These are phyloP conservation scores for Halophytophthora batemanensis DNA, from an alignment of 352 stramenopile genomes.

Conservation along the genomic window DNA sequence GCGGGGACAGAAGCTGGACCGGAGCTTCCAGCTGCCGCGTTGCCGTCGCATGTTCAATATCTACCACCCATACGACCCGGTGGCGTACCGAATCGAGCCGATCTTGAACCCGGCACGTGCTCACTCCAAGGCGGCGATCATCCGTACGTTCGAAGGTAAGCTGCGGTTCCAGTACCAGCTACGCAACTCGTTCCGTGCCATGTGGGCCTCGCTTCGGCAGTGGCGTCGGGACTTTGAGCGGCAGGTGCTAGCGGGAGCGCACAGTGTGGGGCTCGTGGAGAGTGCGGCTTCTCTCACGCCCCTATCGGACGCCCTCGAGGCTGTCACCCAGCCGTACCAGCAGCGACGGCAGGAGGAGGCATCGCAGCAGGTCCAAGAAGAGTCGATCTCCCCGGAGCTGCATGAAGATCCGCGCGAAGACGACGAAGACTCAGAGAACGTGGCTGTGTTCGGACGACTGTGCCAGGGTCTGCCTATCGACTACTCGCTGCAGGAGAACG, in stretches of 20 bases:
- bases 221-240: conserved; percentile 77
- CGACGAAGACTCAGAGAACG: conserved; percentile 39
- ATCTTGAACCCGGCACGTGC: conserved; percentile 81
- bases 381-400: conserved; percentile 2
- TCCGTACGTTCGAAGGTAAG: conserved; percentile 81
- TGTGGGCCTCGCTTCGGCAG: conserved; percentile 73
- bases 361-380: conserved; percentile 3
- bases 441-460: conserved; percentile 53
- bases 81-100: conserved; percentile 95
- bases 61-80: conserved; percentile 93
- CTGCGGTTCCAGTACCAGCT: conserved; percentile 85
- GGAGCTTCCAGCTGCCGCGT: conserved; percentile 70
- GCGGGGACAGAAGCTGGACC: conserved; percentile 74
- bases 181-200: conserved; percentile 73
- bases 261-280: conserved; percentile 75
- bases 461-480: conserved; percentile 75
- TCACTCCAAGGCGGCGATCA: conserved; percentile 81
- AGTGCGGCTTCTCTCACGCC: conserved; percentile 26
- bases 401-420: conserved; percentile 26
- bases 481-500: conserved; percentile 92
- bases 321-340: conserved; percentile 24
- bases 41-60: conserved; percentile 92
- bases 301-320: conserved; percentile 28
- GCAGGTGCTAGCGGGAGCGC: conserved; percentile 64
- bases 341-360: conserved; percentile 16